A percentile compares a stretch with the other conserved stretches of the same genome.
These are phyloP conservation scores for Ogataea methylovora DNA, from an alignment of 805 yeast species.

Conservation along the genomic window DNA sequence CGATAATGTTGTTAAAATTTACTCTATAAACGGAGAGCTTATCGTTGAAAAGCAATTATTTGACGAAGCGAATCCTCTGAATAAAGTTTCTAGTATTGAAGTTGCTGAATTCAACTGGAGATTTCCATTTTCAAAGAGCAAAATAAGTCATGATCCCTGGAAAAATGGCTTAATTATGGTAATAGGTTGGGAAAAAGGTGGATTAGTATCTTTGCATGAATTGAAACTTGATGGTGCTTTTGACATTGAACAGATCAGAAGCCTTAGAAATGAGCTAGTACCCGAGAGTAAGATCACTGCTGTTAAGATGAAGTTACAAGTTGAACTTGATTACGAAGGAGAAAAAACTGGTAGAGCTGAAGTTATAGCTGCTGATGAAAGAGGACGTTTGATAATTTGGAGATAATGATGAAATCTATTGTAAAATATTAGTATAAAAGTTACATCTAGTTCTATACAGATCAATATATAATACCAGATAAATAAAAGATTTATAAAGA, in stretches of 20 bases:
- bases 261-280: conserved; percentile 8
- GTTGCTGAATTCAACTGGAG: conserved; percentile 13
- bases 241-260: conserved; percentile 19
- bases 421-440: neutral
- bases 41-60: conserved; percentile 20
- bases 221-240: conserved; percentile 15
- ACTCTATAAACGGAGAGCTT: conserved; percentile 47
- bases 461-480: too few relatives aligned
- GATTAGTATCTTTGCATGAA: conserved; percentile 18
- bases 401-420: conserved; percentile 11
- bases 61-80: neutral
- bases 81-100: conserved; percentile 7
- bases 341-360: conserved; percentile 22
- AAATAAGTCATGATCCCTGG: conserved; percentile 29
- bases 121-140: neutral
- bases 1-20: conserved; percentile 24
- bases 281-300: conserved; percentile 16
- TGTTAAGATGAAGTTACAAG: conserved; percentile 26
- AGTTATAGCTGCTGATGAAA: conserved; percentile 45
- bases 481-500: too few relatives aligned
- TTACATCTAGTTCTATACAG: neutral
- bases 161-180: conserved; percentile 26
- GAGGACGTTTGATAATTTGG: conserved; percentile 47
- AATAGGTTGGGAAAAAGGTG: conserved; percentile 24
- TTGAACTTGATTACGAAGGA: conserved; percentile 27